Conservation (phyloP, 495 filamentous ascomycete species). For the Cenococcum geophilum region DNA sequence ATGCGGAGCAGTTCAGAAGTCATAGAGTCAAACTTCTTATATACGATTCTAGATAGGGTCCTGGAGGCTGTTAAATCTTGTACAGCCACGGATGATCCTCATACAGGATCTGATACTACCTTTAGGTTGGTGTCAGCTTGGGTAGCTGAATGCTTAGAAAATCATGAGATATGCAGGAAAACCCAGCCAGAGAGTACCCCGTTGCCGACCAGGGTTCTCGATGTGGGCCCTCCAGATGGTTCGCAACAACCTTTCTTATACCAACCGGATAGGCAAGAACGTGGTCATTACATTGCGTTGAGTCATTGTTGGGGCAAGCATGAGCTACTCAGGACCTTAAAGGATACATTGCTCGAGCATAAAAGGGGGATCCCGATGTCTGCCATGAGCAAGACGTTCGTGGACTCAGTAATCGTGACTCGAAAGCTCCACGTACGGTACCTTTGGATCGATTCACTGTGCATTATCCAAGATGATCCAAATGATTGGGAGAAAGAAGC, state of each 20-base stretch:
- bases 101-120: too few relatives aligned
- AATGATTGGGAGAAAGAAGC: background rate
- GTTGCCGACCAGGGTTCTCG: background rate
- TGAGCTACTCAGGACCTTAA: background rate
- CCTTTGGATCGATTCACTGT: slow-evolving; percentile 1
- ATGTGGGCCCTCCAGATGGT: background rate
- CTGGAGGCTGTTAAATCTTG: too few relatives aligned
- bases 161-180: too few relatives aligned
- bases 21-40: too few relatives aligned
- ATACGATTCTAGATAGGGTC: too few relatives aligned
- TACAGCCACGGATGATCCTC: too few relatives aligned
- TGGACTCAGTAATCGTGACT: background rate
- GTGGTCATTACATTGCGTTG: background rate
- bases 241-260: background rate
- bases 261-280: background rate
- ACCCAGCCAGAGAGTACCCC: too few relatives aligned
- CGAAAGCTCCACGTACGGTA: background rate
- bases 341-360: background rate
- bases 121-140: too few relatives aligned
- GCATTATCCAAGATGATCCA: background rate
- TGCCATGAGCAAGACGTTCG: background rate
- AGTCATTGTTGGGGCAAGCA: background rate
- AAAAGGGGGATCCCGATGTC: background rate
- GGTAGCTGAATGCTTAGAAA: too few relatives aligned
- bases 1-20: too few relatives aligned